Evolutionary conservation across 2,329 filamentous ascomycete species (phyloP).

Genomic region (Colletotrichum sp.): DNA sequence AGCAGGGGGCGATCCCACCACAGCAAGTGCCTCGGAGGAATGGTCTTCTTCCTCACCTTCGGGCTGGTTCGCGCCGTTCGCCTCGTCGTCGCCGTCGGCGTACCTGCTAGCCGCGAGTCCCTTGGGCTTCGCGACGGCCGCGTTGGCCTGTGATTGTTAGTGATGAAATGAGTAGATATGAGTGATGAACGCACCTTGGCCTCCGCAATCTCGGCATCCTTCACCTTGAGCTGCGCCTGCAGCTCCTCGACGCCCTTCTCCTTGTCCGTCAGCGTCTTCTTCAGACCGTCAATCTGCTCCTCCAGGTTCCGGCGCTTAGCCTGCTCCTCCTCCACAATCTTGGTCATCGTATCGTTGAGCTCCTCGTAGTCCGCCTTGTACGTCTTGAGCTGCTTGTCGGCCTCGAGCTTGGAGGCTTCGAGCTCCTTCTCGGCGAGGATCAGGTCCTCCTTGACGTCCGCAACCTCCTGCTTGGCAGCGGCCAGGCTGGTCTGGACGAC

Average conservation of each 20-base stretch:
- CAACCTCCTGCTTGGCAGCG: conserved; percentile 38
- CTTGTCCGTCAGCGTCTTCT: conserved; percentile 50
- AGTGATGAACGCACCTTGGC: conserved; percentile 53
- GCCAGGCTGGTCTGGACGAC: conserved; percentile 35
- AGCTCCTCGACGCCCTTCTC: conserved; percentile 54
- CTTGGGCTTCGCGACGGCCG: conserved; percentile 47
- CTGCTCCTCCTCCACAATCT: conserved; percentile 64
- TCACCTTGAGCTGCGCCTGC: conserved; percentile 64
- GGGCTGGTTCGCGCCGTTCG: conserved; percentile 37
- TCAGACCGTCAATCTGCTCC: conserved; percentile 52
- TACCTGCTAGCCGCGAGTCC: conserved; percentile 62
- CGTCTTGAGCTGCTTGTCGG: conserved; percentile 59
- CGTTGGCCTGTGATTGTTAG: conserved; percentile 44
- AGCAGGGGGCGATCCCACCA: conserved; percentile 65
- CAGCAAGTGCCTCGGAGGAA: conserved; percentile 70
- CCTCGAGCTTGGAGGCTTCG: conserved; percentile 55
- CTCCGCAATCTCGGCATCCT: conserved; percentile 68
- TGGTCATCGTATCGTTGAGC: conserved; percentile 66
- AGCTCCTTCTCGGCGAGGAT: conserved; percentile 57
- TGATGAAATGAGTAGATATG: conserved; percentile 1
- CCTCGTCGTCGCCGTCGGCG: conserved; percentile 45
- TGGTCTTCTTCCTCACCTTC: conserved; percentile 69
- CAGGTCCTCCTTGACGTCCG: conserved; percentile 44
- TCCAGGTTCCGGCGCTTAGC: conserved; percentile 57
- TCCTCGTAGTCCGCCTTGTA: conserved; percentile 65